Base-by-base conservation (phyloP, 306 rosid species). In the Mimosa bimucronata region DNA sequence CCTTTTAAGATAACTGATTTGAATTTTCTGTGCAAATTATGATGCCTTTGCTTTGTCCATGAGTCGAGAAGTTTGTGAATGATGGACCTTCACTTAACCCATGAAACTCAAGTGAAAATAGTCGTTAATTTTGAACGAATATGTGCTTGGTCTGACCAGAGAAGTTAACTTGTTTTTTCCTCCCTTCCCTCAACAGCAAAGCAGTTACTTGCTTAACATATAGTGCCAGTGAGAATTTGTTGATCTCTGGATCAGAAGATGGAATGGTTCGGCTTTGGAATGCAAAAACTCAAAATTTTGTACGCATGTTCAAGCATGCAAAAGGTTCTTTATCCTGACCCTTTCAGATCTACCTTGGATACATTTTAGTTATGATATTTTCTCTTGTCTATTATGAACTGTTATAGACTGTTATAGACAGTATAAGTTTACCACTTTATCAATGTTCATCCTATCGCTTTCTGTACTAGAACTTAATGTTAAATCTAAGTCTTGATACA, bases 201-300 rank as follows among this genome's bases (percentile, higher is more conserved):
- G 72, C 85, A 61, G 93, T 91, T 74, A 91, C 97, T 75, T 91
- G 88, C 89, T 83, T 92, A 73, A 85, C 89, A 34, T 90, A 82
- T 65, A 79, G 85, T 29, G 41, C 78, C 16, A 40, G 82, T 40
- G 84, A 76, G 81, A 86, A 88, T 76, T 73, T 81, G 76, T 87
- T 95, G 76, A 83, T 91, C 25, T 92, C 97, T 77, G 96, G 96
- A 53, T 92, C 96, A 11, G 97, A 91, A 70, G 97, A 94, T 80
- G 97, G 94, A 76, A 57, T 79, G 42, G 75, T 92, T 78, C 90
- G 97, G 65, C 86, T 95, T 77, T 95, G 96, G 98, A 85, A 92
- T 77, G 83, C 87, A 2, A 83, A 79, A 80, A 84, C 88, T 78
- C 86, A 25, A 67, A 84, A 85, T 79, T 78, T 88, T 34, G 80